Evolutionary conservation across 1,284 basidiomycete species (phyloP).

Genomic region (Volvariella volvacea): DNA sequence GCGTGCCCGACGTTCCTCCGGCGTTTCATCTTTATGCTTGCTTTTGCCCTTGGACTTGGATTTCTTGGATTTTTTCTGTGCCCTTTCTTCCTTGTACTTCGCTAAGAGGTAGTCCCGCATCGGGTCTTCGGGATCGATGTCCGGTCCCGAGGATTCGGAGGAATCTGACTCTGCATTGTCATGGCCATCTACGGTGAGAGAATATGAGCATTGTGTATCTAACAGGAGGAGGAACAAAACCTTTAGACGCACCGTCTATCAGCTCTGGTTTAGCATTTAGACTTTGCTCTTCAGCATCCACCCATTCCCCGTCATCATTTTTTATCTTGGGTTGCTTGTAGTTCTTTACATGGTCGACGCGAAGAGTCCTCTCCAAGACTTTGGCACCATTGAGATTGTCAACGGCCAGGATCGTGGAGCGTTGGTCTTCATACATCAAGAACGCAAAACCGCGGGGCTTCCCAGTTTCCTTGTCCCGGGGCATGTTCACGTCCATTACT

Average conservation of each 20-base stretch:
- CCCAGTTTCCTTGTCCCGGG: constrained; percentile 86
- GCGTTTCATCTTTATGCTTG: constrained; percentile 70
- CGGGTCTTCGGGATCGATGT: constrained; percentile 93
- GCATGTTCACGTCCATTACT: constrained; percentile 91
- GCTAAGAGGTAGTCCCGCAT: constrained; percentile 88
- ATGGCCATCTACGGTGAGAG: constrained; percentile 32
- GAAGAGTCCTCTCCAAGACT: constrained; percentile 79
- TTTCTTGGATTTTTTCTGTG: constrained; percentile 52
- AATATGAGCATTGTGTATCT: constrained; percentile 1
- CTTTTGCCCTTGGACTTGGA: constrained; percentile 45
- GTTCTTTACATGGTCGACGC: constrained; percentile 92
- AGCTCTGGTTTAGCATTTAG: constrained; percentile 79
- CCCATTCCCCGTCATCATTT: constrained; percentile 82
- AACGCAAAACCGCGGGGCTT: constrained; percentile 92
- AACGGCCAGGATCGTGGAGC: constrained; percentile 92
- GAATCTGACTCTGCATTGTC: constrained; percentile 54
- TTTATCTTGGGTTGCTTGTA: constrained; percentile 86
- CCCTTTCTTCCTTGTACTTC: constrained; percentile 63
- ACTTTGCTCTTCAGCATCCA: constrained; percentile 80
- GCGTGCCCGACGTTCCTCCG: constrained; percentile 65
- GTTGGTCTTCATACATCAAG: constrained; percentile 98
- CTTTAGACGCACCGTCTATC: constrained; percentile 45
- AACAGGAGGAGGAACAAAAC: no score
- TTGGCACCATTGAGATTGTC: constrained; percentile 97
- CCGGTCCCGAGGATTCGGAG: constrained; percentile 58